Conservation (phyloP, 2,329 filamentous ascomycete genomes). For the Beauveria medogensis region DNA sequence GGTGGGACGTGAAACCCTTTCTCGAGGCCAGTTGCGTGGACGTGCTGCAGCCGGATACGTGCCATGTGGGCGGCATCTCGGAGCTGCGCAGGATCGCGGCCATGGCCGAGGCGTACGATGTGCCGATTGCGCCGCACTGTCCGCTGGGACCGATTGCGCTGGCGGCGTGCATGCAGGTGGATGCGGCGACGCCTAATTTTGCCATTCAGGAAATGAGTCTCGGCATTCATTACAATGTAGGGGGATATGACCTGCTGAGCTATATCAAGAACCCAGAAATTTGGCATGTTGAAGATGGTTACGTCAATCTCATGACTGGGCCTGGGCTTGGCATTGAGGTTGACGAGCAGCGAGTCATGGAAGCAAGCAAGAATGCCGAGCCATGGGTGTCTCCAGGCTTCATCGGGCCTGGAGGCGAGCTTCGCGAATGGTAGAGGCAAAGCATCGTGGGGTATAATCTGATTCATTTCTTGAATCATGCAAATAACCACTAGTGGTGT, state of each 20-base stretch:
- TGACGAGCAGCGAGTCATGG: conserved; percentile 59
- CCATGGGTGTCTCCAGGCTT: conserved; percentile 63
- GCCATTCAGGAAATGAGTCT: conserved; percentile 72
- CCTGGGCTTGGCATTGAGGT: conserved; percentile 62
- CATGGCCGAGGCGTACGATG: conserved; percentile 67
- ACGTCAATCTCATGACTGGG: conserved; percentile 50
- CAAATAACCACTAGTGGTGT: not conserved
- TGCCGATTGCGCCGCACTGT: conserved; percentile 65
- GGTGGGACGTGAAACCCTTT: conserved; percentile 68
- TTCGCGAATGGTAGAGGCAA: conserved; percentile 56
- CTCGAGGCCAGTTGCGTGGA: conserved; percentile 61
- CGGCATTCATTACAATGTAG: conserved; percentile 72
- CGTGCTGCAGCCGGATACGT: conserved; percentile 65
- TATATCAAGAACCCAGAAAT: conserved; percentile 58
- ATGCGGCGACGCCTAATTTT: conserved; percentile 53
- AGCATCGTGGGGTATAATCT: not conserved
- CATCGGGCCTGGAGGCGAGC: conserved; percentile 56
- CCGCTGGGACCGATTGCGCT: conserved; percentile 66
- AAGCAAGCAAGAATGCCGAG: conserved; percentile 46
- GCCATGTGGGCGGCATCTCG: conserved; percentile 64
- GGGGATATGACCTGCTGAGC: conserved; percentile 54
- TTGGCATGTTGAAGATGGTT: conserved; percentile 59
- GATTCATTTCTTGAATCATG: not conserved
- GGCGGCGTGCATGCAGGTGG: conserved; percentile 63
- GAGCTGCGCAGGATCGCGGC: conserved; percentile 61